Conservation (phyloP, 2,329 filamentous ascomycete genomes). For the Pseudogymnoascus sp. region DNA sequence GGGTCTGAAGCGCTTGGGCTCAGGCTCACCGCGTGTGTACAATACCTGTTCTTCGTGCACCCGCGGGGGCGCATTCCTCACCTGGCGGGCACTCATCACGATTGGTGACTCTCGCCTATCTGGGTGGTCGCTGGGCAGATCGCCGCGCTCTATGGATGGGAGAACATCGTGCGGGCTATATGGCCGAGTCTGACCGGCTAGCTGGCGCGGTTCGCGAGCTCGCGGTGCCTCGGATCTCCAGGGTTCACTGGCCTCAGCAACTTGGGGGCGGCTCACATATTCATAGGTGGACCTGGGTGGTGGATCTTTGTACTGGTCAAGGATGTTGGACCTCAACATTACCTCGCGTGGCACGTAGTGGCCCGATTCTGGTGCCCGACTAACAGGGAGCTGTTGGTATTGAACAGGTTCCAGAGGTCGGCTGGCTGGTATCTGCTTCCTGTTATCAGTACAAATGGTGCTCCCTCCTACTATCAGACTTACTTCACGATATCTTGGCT, state of each 20-base stretch:
- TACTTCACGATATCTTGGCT: background rate
- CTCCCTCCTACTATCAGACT: background rate
- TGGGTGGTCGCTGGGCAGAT: background rate
- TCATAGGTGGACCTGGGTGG: background rate
- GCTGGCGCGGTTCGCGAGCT: background rate
- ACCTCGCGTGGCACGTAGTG: background rate
- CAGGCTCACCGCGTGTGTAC: conserved; percentile 1
- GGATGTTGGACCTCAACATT: background rate
- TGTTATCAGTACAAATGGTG: conserved; percentile 1
- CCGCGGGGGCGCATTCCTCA: background rate
- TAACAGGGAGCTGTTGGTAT: background rate
- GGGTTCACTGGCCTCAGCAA: background rate
- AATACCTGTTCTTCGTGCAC: background rate
- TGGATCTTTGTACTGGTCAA: background rate
- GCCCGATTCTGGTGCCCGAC: background rate
- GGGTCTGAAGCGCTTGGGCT: background rate
- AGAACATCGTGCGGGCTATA: background rate
- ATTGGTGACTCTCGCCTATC: background rate
- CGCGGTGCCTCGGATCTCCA: background rate
- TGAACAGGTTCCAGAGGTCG: background rate
- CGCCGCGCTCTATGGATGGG: background rate
- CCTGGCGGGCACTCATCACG: background rate
- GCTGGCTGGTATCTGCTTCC: background rate
- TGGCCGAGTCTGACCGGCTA: background rate
- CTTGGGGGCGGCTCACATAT: background rate